A percentile compares a stretch with the other conserved stretches of the same genome.
phyloP scores from a whole-genome alignment of 148 eudicot genomes.

The Talinum fruticosum region DNA sequence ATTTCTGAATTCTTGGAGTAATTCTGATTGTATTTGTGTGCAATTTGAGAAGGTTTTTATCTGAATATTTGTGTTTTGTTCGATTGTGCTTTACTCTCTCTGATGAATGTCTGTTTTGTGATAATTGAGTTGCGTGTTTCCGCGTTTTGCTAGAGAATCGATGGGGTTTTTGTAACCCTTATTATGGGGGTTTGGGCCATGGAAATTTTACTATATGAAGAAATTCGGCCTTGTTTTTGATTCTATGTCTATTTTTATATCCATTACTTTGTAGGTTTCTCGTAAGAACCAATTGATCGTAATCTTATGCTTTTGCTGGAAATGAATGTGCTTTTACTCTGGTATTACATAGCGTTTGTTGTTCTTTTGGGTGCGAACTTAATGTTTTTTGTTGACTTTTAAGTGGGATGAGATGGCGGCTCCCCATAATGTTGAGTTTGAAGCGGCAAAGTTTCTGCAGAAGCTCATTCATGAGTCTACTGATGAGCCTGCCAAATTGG shows the following conservation, averaged over 20 bases:
- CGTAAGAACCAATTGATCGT: background rate
- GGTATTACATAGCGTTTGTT: background rate
- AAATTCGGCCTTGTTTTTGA: background rate
- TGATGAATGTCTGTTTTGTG: background rate
- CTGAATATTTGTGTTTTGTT: background rate
- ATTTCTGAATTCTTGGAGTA: background rate
- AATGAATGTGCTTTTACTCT: background rate
- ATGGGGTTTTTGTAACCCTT: background rate
- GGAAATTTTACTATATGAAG: background rate
- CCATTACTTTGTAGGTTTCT: background rate
- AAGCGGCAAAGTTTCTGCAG: constrained; percentile 93
- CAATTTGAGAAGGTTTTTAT: background rate
- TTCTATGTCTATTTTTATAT: background rate
- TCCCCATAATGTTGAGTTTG: constrained; percentile 81
- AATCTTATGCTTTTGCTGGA: background rate
- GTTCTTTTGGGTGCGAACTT: background rate
- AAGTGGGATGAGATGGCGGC: constrained; percentile 39
- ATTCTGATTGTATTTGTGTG: background rate
- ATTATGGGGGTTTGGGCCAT: background rate
- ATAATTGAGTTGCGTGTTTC: background rate
- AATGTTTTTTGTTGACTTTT: background rate
- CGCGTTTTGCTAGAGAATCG: background rate
- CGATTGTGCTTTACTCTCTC: background rate
- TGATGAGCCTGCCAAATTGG: constrained; percentile 94
- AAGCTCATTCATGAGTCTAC: constrained; percentile 96